Evolutionary conservation across 345 rosid species (phyloP).

Genomic region (Angophora floribunda): DNA sequence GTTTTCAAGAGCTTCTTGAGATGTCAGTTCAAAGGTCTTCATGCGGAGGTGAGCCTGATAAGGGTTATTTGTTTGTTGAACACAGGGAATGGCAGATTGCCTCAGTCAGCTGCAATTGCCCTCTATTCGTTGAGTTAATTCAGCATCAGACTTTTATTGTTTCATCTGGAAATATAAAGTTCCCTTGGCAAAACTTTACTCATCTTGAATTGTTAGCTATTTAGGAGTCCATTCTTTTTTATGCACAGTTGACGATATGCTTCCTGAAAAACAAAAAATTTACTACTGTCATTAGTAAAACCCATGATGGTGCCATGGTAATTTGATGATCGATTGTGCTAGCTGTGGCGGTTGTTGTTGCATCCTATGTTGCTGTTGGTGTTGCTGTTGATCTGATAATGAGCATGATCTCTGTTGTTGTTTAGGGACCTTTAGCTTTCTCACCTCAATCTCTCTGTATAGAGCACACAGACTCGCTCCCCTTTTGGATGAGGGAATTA

Average conservation of each 20-base stretch:
- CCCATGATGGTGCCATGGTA: constrained; percentile 6
- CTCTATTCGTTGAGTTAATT: not conserved
- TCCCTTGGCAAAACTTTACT: no score
- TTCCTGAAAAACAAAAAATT: no score
- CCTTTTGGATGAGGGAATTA: not conserved
- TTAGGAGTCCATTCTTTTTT: no score
- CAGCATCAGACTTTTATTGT: no score
- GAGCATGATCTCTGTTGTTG: constrained; percentile 19
- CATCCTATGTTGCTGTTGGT: not conserved
- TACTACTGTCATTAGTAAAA: not conserved
- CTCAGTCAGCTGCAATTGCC: constrained; percentile 52
- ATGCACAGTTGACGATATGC: no score
- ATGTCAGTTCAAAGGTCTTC: constrained; percentile 77
- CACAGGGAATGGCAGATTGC: constrained; percentile 35
- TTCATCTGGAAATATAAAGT: no score
- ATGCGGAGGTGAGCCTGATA: constrained; percentile 55
- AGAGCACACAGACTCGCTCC: constrained; percentile 15
- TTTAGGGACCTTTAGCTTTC: constrained; percentile 37
- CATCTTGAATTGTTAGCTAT: no score
- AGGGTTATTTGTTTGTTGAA: constrained; percentile 62
- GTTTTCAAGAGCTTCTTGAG: constrained; percentile 80
- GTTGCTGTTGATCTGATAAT: constrained; percentile 2
- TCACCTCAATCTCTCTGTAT: constrained; percentile 54
- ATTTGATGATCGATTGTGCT: not conserved
- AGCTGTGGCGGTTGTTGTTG: not conserved